Conservation (phyloP, 805 yeast species). For the Starmera caribaea region DNA sequence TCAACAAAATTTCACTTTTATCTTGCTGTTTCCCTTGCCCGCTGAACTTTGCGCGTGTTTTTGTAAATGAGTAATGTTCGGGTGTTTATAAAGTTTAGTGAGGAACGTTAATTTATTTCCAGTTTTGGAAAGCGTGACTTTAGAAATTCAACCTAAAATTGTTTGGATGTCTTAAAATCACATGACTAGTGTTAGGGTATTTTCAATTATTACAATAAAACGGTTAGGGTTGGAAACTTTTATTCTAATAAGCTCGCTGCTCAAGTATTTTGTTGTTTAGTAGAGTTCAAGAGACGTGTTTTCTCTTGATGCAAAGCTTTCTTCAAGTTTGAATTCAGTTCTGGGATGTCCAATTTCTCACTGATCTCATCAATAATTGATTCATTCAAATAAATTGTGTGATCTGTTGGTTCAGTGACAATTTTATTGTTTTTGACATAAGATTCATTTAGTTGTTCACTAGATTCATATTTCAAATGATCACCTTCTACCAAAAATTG, state of each 20-base stretch:
- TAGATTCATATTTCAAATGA: conserved; percentile 26
- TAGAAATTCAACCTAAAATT: too few relatives aligned
- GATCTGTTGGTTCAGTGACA: conserved; percentile 7
- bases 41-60: too few relatives aligned
- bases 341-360: conserved; percentile 33
- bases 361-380: conserved; percentile 37
- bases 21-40: too few relatives aligned
- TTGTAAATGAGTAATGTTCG: too few relatives aligned
- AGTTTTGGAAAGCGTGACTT: neutral
- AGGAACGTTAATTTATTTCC: neutral
- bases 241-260: too few relatives aligned
- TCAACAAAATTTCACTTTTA: too few relatives aligned
- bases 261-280: neutral
- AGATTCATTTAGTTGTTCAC: conserved; percentile 22
- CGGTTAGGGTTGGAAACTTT: too few relatives aligned
- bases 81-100: neutral
- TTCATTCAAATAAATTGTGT: conserved; percentile 30
- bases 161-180: too few relatives aligned
- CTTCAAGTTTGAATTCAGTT: conserved; percentile 31
- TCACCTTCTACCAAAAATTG: conserved; percentile 38
- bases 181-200: too few relatives aligned
- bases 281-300: conserved; percentile 6
- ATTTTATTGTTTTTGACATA: conserved; percentile 8
- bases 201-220: too few relatives aligned
- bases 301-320: conserved; percentile 48